phyloP scores from a whole-genome alignment of 2,329 filamentous ascomycete genomes.

The Sporothrix protearum region DNA sequence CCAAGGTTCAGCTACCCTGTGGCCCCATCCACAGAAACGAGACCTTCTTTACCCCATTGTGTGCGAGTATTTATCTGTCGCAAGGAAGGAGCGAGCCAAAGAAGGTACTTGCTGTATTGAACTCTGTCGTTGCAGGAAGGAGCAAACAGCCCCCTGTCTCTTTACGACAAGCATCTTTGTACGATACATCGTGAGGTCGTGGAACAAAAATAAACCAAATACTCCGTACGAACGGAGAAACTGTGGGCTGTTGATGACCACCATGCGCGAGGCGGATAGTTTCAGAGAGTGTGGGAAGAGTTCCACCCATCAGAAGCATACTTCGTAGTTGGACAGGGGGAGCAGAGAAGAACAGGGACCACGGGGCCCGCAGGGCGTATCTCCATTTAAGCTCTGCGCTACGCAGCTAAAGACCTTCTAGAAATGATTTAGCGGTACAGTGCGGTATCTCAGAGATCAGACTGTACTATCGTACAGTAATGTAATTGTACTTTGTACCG shows the following conservation, averaged over 20 bases:
- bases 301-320: background rate
- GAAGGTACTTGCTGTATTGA: too few species aligned
- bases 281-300: background rate
- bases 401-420: constrained; percentile 19
- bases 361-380: background rate
- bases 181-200: background rate
- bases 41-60: background rate
- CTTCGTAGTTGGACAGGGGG: background rate
- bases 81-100: background rate
- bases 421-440: constrained; percentile 16
- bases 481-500: too few species aligned
- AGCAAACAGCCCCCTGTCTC: background rate
- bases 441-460: background rate
- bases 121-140: constrained; percentile 6
- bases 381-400: constrained; percentile 5
- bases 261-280: background rate
- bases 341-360: background rate
- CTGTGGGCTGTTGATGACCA: background rate
- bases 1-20: background rate
- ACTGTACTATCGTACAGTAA: too few species aligned
- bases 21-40: background rate
- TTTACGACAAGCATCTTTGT: background rate
- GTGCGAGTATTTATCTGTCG: background rate
- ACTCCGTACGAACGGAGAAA: background rate
- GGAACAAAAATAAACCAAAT: background rate